Conservation (phyloP, 164 flowering plant genomes). For the Tetrastigma voinierianum region DNA sequence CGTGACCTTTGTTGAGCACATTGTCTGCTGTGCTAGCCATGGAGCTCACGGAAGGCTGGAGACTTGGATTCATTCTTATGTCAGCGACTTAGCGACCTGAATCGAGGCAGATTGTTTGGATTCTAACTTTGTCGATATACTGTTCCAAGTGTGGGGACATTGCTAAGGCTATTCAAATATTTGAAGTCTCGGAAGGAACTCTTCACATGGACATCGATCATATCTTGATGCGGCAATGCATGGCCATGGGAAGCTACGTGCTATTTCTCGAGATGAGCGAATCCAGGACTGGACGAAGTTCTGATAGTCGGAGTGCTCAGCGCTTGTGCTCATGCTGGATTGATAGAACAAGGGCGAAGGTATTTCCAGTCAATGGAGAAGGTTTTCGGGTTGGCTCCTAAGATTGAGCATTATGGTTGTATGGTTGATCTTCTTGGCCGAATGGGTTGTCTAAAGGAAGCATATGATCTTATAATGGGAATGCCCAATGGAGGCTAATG, state of each 20-base stretch:
- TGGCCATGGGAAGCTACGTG: constrained; percentile 20
- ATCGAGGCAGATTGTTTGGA: constrained; percentile 23
- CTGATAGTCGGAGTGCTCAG: constrained; percentile 25
- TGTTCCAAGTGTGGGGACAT: constrained; percentile 25
- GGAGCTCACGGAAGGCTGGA: constrained; percentile 30
- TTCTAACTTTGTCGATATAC: constrained; percentile 25
- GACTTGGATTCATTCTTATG: constrained; percentile 29
- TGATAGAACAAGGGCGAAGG: constrained; percentile 22
- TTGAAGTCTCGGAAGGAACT: constrained; percentile 23
- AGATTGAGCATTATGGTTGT: constrained; percentile 32
- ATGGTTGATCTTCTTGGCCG: constrained; percentile 34
- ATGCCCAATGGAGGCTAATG: constrained; percentile 30
- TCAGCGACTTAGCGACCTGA: constrained; percentile 23
- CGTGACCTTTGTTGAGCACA: constrained; percentile 20
- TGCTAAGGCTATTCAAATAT: constrained; percentile 30
- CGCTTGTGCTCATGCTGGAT: constrained; percentile 34
- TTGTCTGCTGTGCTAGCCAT: constrained; percentile 34
- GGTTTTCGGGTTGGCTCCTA: constrained; percentile 11
- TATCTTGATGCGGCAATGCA: constrained; percentile 31
- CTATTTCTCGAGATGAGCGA: constrained; percentile 20
- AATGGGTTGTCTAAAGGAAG: constrained; percentile 22
- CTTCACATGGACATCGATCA: constrained; percentile 29
- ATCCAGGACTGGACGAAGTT: constrained; percentile 21
- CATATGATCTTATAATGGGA: constrained; percentile 21
- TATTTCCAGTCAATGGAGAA: constrained; percentile 20